Evolutionary conservation across 345 rosid species (phyloP), one percentile per base, ranked within the genome.

Genomic region (Capsella bursapastoris): DNA sequence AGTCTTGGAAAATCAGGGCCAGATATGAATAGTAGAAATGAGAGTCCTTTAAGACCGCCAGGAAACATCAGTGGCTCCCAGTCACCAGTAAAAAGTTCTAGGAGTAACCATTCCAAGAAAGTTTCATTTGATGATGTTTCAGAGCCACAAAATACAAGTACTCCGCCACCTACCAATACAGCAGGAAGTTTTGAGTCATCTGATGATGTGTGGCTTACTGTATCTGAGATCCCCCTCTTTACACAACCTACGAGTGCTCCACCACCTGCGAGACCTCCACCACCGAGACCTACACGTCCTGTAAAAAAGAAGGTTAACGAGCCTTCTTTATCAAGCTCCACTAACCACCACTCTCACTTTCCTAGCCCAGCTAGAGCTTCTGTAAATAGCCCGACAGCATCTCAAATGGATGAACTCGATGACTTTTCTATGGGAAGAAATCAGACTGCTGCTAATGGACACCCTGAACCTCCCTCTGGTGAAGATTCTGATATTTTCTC

Each of bases 221-320:
- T 95, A 29, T 89, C 97, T 31, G 99, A 95, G 86, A 82, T 95
- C 82, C 98, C 97, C 57, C 88, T 95, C 64, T 87, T 79, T 82
- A 95, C 99, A 1, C 85, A 79, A 72, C 97, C 94, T 62, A 90
- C 97, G 3, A 82, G 76, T 63, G 91, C 90, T 59, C 94, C 94
- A 4, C 99, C 99, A 7, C 99, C 99, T 80, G 76, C 90, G n/a
- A 89, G 99, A 73, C 99, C 99, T 43, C 97, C 99, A 50, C 99
- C 98, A 65, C 96, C 98, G 34, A 85, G 91, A 79, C 97, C 92
- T 58, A 83, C 96, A 28, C 88, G 92, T 27, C 86, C 80, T 70
- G 75, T 59, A 0, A 83, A 82, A 78, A 91, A 82, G 83, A 88
- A 82, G 78, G 84, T 62, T 52, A 82, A 80, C 25, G 86, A 87